These are phyloP conservation scores for Elongisporangium prolatum DNA, from an alignment of 352 stramenopile genomes.

Conservation along the genomic window DNA sequence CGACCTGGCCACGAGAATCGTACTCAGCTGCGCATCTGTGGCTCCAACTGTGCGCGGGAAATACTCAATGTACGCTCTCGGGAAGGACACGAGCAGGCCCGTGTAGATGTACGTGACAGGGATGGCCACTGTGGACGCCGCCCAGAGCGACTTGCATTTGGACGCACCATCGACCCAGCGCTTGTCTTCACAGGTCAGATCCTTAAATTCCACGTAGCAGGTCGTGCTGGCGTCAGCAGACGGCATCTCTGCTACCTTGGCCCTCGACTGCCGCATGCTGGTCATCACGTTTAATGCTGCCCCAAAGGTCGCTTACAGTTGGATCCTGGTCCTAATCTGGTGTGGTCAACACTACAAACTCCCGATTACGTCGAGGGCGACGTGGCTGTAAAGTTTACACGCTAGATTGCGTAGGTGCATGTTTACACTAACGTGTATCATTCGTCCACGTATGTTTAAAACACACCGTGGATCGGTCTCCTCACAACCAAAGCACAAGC, in stretches of 20 bases:
- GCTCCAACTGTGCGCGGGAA: conserved; percentile 59
- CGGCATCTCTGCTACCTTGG: not conserved
- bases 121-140: conserved; percentile 48
- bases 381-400: not conserved
- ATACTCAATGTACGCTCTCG: conserved; percentile 69
- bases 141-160: conserved; percentile 37
- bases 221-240: not conserved
- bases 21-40: conserved; percentile 68
- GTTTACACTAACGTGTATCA: not conserved
- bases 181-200: not conserved
- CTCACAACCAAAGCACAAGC: not conserved
- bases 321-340: not conserved
- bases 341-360: not conserved
- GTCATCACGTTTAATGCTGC: not conserved
- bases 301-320: not conserved
- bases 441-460: not conserved
- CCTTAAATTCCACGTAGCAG: not conserved
- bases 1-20: conserved; percentile 53
- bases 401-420: not conserved
- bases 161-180: not conserved
- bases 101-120: conserved; percentile 78
- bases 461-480: not conserved
- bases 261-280: not conserved
- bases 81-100: conserved; percentile 60
- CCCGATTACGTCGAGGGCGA: not conserved